phyloP scores from a whole-genome alignment of 2,329 filamentous ascomycete genomes.

The Alternaria triticina region DNA sequence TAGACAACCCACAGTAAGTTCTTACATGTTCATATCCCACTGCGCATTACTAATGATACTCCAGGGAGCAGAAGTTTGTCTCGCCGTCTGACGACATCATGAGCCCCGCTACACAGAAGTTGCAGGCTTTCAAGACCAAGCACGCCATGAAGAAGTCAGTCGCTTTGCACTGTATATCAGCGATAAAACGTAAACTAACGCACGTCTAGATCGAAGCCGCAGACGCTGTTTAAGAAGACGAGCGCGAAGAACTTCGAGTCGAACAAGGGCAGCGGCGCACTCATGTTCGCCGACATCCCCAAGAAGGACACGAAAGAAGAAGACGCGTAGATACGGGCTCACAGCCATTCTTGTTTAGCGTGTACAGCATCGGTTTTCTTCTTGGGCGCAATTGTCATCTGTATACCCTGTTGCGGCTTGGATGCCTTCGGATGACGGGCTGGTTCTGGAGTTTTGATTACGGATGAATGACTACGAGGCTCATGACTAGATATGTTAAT shows the following conservation, averaged over 20 bases:
- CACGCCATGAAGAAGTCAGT: conserved; percentile 73
- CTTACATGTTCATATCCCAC: too few relatives aligned
- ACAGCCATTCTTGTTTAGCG: background rate
- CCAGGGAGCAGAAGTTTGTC: conserved; percentile 66
- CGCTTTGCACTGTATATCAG: background rate
- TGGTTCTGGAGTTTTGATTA: conserved; percentile 2
- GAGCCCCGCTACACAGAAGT: conserved; percentile 84
- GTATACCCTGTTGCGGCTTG: conserved; percentile 7
- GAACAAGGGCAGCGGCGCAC: conserved; percentile 37
- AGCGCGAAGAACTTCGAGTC: conserved; percentile 49
- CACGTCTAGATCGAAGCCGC: conserved; percentile 44
- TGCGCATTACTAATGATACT: conserved; percentile 21
- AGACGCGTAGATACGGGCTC: background rate
- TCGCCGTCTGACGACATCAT: conserved; percentile 89
- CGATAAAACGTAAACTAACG: conserved; percentile 15
- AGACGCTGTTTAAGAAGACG: conserved; percentile 52
- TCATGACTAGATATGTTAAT: conserved; percentile 17
- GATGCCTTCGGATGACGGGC: background rate
- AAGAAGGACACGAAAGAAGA: conserved; percentile 25
- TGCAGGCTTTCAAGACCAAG: conserved; percentile 80
- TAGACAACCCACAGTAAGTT: conserved; percentile 70
- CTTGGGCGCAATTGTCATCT: background rate
- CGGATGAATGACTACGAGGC: conserved; percentile 13
- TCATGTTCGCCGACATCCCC: conserved; percentile 48
- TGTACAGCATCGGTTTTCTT: background rate